Evolutionary conservation across 129 eudicot genomes (phyloP).

Genomic region (Helichrysum umbraculigerum): DNA sequence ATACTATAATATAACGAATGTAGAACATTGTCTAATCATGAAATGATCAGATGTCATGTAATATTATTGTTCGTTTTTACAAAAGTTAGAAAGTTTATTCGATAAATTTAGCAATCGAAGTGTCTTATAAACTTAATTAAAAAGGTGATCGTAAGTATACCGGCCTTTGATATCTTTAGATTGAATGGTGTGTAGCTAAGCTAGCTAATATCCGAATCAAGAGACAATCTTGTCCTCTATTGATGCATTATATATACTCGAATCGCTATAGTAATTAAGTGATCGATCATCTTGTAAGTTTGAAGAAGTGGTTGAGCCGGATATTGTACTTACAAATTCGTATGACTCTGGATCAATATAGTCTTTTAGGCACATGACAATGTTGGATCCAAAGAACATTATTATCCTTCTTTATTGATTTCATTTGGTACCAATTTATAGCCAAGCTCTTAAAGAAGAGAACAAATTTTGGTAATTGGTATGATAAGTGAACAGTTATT

Average conservation of each 20-base stretch:
- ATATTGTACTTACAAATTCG: not conserved
- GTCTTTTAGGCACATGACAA: not conserved
- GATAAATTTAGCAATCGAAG: not conserved
- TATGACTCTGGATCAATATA: not conserved
- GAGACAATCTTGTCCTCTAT: not conserved
- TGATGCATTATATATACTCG: not conserved
- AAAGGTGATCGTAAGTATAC: not conserved
- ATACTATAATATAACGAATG: too few species aligned
- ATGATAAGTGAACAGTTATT: too few species aligned
- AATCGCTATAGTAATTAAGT: not conserved
- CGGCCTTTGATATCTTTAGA: not conserved
- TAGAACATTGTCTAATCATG: not conserved
- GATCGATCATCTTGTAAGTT: not conserved
- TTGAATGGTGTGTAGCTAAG: not conserved
- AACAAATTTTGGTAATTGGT: not conserved
- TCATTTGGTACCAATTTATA: not conserved
- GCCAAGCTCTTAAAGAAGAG: not conserved
- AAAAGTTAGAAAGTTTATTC: not conserved
- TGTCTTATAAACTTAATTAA: not conserved
- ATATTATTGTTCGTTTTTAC: not conserved
- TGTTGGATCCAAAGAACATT: constrained; percentile 1
- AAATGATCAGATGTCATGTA: not conserved
- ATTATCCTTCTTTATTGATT: not conserved
- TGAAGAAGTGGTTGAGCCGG: not conserved
- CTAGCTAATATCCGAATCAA: not conserved